Evolutionary conservation across 192 early-diverging fungal species (phyloP).

Genomic region (Martensiomyces pterosporus): DNA sequence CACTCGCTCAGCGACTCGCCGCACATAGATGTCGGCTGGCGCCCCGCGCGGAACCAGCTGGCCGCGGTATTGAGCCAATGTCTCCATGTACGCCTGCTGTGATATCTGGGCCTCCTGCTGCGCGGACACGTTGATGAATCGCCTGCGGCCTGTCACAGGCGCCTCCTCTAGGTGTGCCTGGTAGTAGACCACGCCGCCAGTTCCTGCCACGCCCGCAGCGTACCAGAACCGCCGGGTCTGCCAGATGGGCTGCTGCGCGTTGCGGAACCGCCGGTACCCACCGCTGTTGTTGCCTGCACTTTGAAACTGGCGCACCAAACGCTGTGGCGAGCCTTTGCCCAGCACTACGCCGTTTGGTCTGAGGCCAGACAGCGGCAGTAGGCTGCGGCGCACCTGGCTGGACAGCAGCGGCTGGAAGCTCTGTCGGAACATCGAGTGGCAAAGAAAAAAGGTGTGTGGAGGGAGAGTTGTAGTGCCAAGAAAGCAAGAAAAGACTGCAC

Average conservation of each 20-base stretch:
- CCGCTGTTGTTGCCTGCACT: not conserved
- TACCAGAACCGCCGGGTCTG: constrained; percentile 32
- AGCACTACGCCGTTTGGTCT: too few species aligned
- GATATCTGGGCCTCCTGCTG: constrained; percentile 51
- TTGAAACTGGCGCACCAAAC: too few species aligned
- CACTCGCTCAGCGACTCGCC: constrained; percentile 63
- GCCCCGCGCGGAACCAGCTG: constrained; percentile 69
- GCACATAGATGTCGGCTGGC: constrained; percentile 61
- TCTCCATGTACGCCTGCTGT: constrained; percentile 64
- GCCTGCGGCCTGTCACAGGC: constrained; percentile 43
- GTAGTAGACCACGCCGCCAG: constrained; percentile 30
- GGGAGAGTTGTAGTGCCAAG: too few species aligned
- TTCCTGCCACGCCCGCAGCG: constrained; percentile 9
- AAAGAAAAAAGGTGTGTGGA: too few species aligned
- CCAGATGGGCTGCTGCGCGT: constrained; percentile 9
- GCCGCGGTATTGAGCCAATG: constrained; percentile 60
- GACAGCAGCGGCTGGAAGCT: too few species aligned
- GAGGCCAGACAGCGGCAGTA: too few species aligned
- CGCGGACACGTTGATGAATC: constrained; percentile 43
- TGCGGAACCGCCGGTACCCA: constrained; percentile 12
- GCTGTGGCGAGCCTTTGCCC: too few species aligned
- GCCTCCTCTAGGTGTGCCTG: constrained; percentile 35
- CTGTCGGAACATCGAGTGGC: too few species aligned
- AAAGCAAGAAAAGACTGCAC: too few species aligned
- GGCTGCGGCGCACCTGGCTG: too few species aligned